Base-by-base conservation (phyloP, 148 eudicot genomes). In the Tetragonia tetragonoides region DNA sequence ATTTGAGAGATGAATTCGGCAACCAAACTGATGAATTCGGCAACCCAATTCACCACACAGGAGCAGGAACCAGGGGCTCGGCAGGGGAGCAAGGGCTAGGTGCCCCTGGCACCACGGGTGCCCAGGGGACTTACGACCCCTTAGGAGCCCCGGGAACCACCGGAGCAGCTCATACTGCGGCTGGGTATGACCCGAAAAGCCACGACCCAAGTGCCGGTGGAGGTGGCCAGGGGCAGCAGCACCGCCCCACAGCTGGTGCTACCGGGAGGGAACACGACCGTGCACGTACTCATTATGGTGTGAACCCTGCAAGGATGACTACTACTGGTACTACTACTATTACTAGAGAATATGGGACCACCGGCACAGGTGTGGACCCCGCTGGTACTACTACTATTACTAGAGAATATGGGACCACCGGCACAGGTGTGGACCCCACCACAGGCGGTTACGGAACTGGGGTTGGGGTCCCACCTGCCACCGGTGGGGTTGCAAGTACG, bases 51-150 rank as follows among this genome's bases (percentile, higher is more conserved):
- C 16, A 39, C 37, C 40, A 37, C 68, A 41, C 39, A 66, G 18
- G 10, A 18, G 70, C 20, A 46, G 74, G 51, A 54, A 46, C 66
- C 40, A 37, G 75, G 1, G 66, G 66, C 18, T 23, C 49, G 4
- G 68, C 54, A 3, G 74, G 63, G 5, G 75, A 16, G 18, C 16
- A 20, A 18, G 76, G 75, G 0, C 57, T 80, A 1, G 82, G 82
- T 12, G 82, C 82, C 47, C 82, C 82, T 0, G 82, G 82, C 12
- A 80, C 78, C 41, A 80, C 82, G 0, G 82, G 82, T 0, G 82
- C 82, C 8, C 10, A 42, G 0, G 40, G 46, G 6, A 73, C 81
- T 10, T 47, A 39, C 11, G 81, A 78, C 24, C 80, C 80, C 12
- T 34, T 79, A 12, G 81, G 81, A 70, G 81, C 81, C 24, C 81